phyloP scores from a whole-genome alignment of 768 basidiomycete species.

The Filobasidium wieringae region DNA sequence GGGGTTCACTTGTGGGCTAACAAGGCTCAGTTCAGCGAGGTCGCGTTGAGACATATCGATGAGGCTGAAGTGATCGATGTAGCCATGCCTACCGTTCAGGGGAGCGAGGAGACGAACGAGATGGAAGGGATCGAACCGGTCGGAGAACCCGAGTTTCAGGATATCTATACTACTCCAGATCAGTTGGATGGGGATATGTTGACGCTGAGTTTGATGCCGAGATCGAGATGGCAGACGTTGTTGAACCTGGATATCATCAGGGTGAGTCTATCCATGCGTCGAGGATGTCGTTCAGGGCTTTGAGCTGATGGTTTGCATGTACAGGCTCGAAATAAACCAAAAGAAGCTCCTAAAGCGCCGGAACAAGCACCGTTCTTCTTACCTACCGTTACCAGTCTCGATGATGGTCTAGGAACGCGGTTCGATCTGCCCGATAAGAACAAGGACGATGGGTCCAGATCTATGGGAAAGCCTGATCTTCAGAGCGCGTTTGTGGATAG shows the following conservation, averaged over 20 bases:
- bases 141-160: conserved; percentile 49
- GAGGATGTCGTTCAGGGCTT: not conserved
- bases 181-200: conserved; percentile 83
- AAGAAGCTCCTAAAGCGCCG: conserved; percentile 84
- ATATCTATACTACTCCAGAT: conserved; percentile 72
- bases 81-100: conserved; percentile 72
- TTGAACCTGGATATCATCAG: conserved; percentile 90
- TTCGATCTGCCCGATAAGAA: conserved; percentile 49
- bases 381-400: conserved; percentile 56
- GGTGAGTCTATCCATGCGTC: conserved; percentile 43
- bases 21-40: conserved; percentile 79
- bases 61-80: conserved; percentile 56
- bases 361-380: conserved; percentile 96
- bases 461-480: conserved; percentile 37
- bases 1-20: conserved; percentile 98
- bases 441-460: conserved; percentile 15
- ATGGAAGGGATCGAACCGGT: conserved; percentile 58
- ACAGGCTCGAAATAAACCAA: conserved; percentile 90
- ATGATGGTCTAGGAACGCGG: conserved; percentile 59
- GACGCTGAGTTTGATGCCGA: conserved; percentile 80
- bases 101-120: conserved; percentile 69
- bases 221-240: conserved; percentile 92
- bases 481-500: conserved; percentile 37
- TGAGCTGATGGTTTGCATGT: not conserved
- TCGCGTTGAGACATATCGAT: conserved; percentile 73